Percentiles rank a stretch among this genome's conserved stretches.
Conservation (phyloP, 768 basidiomycete genomes). For the Boletus coccyginus region DNA sequence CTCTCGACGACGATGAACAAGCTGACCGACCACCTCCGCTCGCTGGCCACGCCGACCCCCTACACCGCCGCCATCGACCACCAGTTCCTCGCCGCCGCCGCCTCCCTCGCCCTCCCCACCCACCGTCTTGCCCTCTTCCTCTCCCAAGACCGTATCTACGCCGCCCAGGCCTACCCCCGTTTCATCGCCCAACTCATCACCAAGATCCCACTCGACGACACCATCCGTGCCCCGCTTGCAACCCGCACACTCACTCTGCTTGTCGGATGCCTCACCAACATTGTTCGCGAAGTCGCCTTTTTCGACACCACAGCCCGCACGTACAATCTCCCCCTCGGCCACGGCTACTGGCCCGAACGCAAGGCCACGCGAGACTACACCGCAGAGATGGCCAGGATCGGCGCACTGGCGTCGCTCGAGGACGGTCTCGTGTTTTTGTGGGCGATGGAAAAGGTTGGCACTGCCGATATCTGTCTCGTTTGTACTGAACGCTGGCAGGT, state of each 20-base stretch:
- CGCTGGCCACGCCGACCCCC: conserved; percentile 32
- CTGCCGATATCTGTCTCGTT: no score
- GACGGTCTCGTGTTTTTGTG: conserved; percentile 73
- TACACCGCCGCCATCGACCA: conserved; percentile 53
- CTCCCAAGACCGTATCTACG: conserved; percentile 72
- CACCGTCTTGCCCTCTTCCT: conserved; percentile 59
- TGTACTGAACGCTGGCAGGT: conserved; percentile 38
- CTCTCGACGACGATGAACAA: neutral
- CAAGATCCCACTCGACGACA: conserved; percentile 45
- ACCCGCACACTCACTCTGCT: conserved; percentile 46
- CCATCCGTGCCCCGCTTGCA: conserved; percentile 4
- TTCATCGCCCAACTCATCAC: conserved; percentile 67
- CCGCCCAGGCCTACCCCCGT: conserved; percentile 68
- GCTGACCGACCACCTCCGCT: conserved; percentile 35
- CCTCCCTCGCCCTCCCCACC: conserved; percentile 46
- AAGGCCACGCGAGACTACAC: conserved; percentile 68
- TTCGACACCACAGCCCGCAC: conserved; percentile 50
- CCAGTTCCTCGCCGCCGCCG: conserved; percentile 58
- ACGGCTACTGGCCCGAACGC: conserved; percentile 43
- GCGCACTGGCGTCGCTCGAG: conserved; percentile 42
- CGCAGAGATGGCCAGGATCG: conserved; percentile 63
- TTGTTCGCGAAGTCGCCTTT: conserved; percentile 57
- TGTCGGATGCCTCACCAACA: conserved; percentile 52
- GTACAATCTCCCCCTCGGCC: conserved; percentile 43
- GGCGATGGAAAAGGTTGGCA: conserved; percentile 72